Evolutionary conservation across 345 rosid genomes (phyloP).

Genomic region (Bruguiera sexangula): DNA sequence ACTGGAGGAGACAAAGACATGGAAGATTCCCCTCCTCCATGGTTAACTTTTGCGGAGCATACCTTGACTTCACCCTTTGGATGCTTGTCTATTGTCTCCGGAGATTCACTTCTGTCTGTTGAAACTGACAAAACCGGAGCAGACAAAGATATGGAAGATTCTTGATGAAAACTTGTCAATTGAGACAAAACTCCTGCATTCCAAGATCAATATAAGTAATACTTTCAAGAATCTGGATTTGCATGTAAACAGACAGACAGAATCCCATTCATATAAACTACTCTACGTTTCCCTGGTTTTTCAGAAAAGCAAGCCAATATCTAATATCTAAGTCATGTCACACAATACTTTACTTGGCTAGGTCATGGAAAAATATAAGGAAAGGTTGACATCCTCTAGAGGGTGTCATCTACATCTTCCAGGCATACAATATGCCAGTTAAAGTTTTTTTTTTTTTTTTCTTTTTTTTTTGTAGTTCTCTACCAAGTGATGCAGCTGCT

Average conservation of each 20-base stretch:
- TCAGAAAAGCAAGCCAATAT: neutral
- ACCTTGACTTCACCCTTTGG: conserved; percentile 13
- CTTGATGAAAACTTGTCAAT: conserved; percentile 41
- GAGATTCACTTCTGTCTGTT: conserved; percentile 50
- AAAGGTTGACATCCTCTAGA: conserved; percentile 41
- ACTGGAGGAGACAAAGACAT: conserved; percentile 64
- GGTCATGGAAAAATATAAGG: neutral
- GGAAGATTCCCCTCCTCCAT: conserved; percentile 40
- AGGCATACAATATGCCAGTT: neutral
- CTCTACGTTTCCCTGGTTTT: neutral
- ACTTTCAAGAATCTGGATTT: neutral
- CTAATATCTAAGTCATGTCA: neutral
- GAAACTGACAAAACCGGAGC: conserved; percentile 61
- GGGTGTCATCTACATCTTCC: conserved; percentile 8
- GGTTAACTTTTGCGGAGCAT: conserved; percentile 31
- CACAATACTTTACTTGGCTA: neutral
- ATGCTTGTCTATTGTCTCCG: conserved; percentile 37
- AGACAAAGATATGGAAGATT: conserved; percentile 56
- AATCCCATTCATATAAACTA: neutral
- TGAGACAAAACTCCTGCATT: conserved; percentile 41
- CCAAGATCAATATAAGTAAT: conserved; percentile 12
- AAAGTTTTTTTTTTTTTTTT: neutral
- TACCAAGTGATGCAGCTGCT: conserved; percentile 62
- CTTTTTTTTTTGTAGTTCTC: neutral
- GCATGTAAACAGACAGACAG: conserved; percentile 16